Conservation (phyloP, 129 eudicot species). For the Tagetes patula region DNA sequence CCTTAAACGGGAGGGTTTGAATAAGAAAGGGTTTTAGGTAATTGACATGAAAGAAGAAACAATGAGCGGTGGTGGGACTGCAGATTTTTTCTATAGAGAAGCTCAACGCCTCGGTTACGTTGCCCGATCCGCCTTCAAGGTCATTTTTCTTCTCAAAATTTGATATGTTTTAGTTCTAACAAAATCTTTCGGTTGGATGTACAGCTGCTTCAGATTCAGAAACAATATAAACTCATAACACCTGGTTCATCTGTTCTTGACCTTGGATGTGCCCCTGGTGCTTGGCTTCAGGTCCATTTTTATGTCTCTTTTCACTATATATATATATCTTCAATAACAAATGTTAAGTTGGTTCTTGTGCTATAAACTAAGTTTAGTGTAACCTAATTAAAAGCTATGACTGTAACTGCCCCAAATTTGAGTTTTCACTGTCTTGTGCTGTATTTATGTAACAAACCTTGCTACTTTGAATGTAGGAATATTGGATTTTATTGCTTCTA, state of each 20-base stretch:
- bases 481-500: too few species aligned
- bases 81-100: conserved; percentile 93
- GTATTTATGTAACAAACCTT: background rate
- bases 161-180: background rate
- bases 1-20: background rate
- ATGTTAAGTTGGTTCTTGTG: background rate
- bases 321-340: background rate
- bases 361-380: background rate
- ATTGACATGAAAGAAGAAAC: background rate
- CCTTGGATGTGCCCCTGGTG: conserved; percentile 99
- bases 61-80: conserved; percentile 61
- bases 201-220: conserved; percentile 90
- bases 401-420: background rate
- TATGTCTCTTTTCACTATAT: background rate
- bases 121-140: conserved; percentile 98
- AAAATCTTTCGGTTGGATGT: conserved; percentile 1
- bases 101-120: conserved; percentile 98
- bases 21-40: conserved; percentile 12
- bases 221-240: conserved; percentile 70
- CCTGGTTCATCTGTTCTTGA: conserved; percentile 89
- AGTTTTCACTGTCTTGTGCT: background rate
- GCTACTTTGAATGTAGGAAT: background rate
- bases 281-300: conserved; percentile 92
- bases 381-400: background rate
- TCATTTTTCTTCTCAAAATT: background rate